Evolutionary conservation across 768 basidiomycete genomes (phyloP).

Genomic region (Trametes gibbosa): DNA sequence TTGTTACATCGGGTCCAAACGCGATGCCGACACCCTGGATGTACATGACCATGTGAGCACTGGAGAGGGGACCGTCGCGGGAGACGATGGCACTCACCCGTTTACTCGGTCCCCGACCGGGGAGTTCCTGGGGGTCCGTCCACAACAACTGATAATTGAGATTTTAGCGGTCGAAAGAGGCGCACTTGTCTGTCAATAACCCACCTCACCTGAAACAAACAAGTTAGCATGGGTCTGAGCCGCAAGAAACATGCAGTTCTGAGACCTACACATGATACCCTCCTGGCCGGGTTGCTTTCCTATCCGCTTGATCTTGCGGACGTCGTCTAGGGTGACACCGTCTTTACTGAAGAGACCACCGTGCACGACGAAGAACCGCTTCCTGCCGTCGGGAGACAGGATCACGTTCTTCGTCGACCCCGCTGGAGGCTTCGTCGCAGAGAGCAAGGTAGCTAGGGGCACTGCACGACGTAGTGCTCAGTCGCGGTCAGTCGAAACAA

Average conservation of each 20-base stretch:
- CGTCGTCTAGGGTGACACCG: slow-evolving; percentile 89
- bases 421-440: slow-evolving; percentile 59
- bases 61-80: background rate
- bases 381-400: slow-evolving; percentile 75
- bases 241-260: background rate
- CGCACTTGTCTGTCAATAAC: slow-evolving; percentile 10
- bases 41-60: background rate
- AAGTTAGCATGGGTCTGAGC: background rate
- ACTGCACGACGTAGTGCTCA: slow-evolving; percentile 44
- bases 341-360: slow-evolving; percentile 97
- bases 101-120: slow-evolving; percentile 94
- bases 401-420: slow-evolving; percentile 49
- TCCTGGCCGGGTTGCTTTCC: slow-evolving; percentile 92
- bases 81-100: slow-evolving; percentile 52
- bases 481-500: background rate
- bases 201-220: slow-evolving; percentile 57
- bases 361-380: slow-evolving; percentile 93
- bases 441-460: slow-evolving; percentile 84
- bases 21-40: slow-evolving; percentile 87
- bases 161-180: background rate
- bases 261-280: slow-evolving; percentile 86
- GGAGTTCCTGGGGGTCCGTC: slow-evolving; percentile 91
- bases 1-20: slow-evolving; percentile 94
- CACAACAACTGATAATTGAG: slow-evolving; percentile 65
- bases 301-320: slow-evolving; percentile 82